Percentiles rank a stretch among this genome's conserved stretches.
These are phyloP conservation scores for Tetrastigma voinierianum DNA, from an alignment of 164 flowering plant species.

Conservation along the genomic window DNA sequence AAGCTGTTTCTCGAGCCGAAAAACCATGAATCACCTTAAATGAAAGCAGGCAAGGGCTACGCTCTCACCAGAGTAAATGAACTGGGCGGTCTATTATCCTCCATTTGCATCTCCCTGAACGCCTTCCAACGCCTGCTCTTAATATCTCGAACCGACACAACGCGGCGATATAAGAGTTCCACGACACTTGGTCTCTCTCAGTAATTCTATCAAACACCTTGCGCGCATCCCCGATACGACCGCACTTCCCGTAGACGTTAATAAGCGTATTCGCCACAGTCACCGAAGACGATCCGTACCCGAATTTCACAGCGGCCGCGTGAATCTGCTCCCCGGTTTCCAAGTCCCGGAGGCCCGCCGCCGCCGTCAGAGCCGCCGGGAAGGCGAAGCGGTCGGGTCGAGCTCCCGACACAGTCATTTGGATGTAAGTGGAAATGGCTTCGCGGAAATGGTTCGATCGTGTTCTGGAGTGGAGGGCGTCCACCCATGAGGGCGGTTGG, in stretches of 20 bases:
- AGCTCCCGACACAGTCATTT: conserved; percentile 44
- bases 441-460: conserved; percentile 49
- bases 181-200: conserved; percentile 66
- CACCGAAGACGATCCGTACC: conserved; percentile 39
- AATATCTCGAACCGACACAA: conserved; percentile 59
- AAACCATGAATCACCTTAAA: conserved; percentile 38
- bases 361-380: conserved; percentile 71
- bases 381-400: conserved; percentile 64
- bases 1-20: conserved; percentile 60
- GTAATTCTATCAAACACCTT: conserved; percentile 66
- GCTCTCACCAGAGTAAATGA: conserved; percentile 71
- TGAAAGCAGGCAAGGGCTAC: conserved; percentile 56
- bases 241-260: conserved; percentile 65
- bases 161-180: conserved; percentile 67
- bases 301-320: conserved; percentile 51
- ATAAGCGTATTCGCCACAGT: conserved; percentile 68
- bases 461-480: conserved; percentile 48
- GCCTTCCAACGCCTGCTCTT: conserved; percentile 59
- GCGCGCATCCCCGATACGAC: conserved; percentile 37
- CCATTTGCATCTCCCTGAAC: conserved; percentile 45
- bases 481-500: conserved; percentile 48
- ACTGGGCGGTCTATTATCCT: conserved; percentile 38
- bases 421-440: conserved; percentile 56
- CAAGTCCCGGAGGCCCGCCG: conserved; percentile 44
- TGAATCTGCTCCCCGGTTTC: conserved; percentile 57